A percentile compares a stretch with the other conserved stretches of the same genome.
phyloP scores from a whole-genome alignment of 2,329 filamentous ascomycete genomes.

The Ceratocystis cubensis region DNA sequence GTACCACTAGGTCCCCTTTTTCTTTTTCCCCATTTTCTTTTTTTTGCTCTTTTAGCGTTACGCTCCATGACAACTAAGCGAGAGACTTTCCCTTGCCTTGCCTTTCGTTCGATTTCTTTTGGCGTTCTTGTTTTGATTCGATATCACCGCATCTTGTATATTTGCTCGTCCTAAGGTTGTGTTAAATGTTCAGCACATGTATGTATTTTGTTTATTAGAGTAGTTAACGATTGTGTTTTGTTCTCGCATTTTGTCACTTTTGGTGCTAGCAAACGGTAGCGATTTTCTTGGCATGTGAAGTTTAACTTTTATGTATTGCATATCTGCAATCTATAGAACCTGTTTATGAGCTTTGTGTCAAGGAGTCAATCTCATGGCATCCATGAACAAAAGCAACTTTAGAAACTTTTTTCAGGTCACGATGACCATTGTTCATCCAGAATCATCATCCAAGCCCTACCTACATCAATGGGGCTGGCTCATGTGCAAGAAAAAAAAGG shows the following conservation, averaged over 20 bases:
- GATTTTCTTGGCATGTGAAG: too few relatives aligned
- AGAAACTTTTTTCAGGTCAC: background rate
- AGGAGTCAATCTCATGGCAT: background rate
- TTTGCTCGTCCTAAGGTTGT: background rate
- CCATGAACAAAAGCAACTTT: background rate
- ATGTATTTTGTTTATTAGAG: background rate
- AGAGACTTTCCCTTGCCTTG: too few relatives aligned
- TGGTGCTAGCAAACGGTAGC: background rate
- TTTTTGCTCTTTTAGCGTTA: constrained; percentile 6
- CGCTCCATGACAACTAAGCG: background rate
- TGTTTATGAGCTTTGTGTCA: background rate
- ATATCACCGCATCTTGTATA: constrained; percentile 7
- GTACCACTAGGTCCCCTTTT: background rate
- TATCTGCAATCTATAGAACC: background rate
- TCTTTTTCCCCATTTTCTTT: background rate
- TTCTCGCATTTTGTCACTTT: background rate
- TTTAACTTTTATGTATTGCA: background rate
- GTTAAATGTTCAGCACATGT: background rate
- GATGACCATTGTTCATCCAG: background rate
- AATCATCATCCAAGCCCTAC: background rate
- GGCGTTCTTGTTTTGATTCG: background rate
- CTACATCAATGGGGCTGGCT: background rate
- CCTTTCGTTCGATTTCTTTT: background rate
- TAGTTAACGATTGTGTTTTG: background rate
- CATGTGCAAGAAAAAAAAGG: constrained; percentile 3